Percentiles rank a stretch among this genome's conserved stretches.
Conservation (phyloP, 108 stramenopile genomes). For the Fragilariopsis cylindrus region DNA sequence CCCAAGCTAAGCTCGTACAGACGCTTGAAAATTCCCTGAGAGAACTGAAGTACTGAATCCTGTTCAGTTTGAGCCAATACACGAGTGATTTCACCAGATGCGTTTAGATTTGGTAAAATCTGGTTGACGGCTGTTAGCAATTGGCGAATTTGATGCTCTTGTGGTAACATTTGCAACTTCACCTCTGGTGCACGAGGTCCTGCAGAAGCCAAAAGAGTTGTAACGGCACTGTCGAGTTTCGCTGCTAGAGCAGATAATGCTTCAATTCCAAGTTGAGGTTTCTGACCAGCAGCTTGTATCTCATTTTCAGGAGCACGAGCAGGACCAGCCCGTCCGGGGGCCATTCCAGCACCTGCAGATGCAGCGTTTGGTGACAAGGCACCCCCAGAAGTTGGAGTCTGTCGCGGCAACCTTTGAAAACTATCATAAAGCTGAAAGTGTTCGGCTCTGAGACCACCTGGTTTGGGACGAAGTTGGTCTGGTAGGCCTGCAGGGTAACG, state of each 20-base stretch:
- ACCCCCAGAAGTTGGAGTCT: slow-evolving; percentile 56
- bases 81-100: slow-evolving; percentile 45
- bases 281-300: slow-evolving; percentile 22
- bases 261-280: slow-evolving; percentile 55
- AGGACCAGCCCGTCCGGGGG: slow-evolving; percentile 16
- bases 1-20: slow-evolving; percentile 88
- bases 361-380: slow-evolving; percentile 19
- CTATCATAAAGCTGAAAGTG: slow-evolving; percentile 97
- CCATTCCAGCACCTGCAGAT: slow-evolving; percentile 16
- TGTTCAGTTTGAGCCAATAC: slow-evolving; percentile 65
- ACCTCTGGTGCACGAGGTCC: slow-evolving; percentile 86
- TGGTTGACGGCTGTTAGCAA: slow-evolving; percentile 86
- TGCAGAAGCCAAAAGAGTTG: slow-evolving; percentile 68
- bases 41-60: slow-evolving; percentile 88
- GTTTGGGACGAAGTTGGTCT: slow-evolving; percentile 90
- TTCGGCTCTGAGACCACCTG: slow-evolving; percentile 85
- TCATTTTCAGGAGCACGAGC: slow-evolving; percentile 8
- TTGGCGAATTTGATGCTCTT: slow-evolving; percentile 90
- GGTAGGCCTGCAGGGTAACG: slow-evolving; percentile 93
- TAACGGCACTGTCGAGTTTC: slow-evolving; percentile 80
- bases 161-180: slow-evolving; percentile 83
- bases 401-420: slow-evolving; percentile 89
- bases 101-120: slow-evolving; percentile 53
- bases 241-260: slow-evolving; percentile 67
- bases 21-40: slow-evolving; percentile 96